Percentiles rank a stretch among this genome's conserved stretches.
Evolutionary conservation across 805 yeast genomes (phyloP).

Genomic region (Tetrapisispora arboricola): DNA sequence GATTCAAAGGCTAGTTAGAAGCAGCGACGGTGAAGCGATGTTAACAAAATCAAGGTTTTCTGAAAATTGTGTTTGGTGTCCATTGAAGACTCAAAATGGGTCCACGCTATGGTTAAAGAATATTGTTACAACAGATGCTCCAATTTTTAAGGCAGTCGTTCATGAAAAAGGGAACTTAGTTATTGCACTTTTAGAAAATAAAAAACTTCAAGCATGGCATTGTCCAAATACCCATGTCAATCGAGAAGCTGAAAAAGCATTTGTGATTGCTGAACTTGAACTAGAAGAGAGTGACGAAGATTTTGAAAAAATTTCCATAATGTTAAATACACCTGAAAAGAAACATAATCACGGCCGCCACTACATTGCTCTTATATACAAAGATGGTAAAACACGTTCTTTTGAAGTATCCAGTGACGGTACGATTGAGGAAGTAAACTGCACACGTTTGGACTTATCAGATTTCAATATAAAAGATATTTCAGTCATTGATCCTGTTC

Average conservation of each 20-base stretch:
- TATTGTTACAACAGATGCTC: slow-evolving; percentile 35
- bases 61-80: slow-evolving; percentile 50
- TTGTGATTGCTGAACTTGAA: slow-evolving; percentile 10
- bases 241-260: slow-evolving; percentile 5
- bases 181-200: slow-evolving; percentile 35
- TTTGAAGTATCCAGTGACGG: slow-evolving; percentile 23
- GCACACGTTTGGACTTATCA: slow-evolving; percentile 12
- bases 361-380: slow-evolving; percentile 43
- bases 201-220: slow-evolving; percentile 49
- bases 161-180: slow-evolving; percentile 39
- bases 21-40: slow-evolving; percentile 53
- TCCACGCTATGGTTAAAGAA: slow-evolving; percentile 33
- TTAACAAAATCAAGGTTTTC: slow-evolving; percentile 49
- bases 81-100: slow-evolving; percentile 26
- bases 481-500: slow-evolving; percentile 58
- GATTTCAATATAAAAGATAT: slow-evolving; percentile 34
- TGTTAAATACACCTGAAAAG: slow-evolving; percentile 30
- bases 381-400: slow-evolving; percentile 20
- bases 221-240: slow-evolving; percentile 28
- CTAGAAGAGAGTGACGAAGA: slow-evolving; percentile 1
- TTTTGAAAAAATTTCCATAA: slow-evolving; percentile 17
- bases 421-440: slow-evolving; percentile 29
- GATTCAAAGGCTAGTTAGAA: slow-evolving; percentile 53
- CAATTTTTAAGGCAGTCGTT: slow-evolving; percentile 40
- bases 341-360: slow-evolving; percentile 29